Evolutionary conservation across 306 rosid species (phyloP), one percentile per base, ranked within the genome.

Genomic region (Echinosophora koreensis): DNA sequence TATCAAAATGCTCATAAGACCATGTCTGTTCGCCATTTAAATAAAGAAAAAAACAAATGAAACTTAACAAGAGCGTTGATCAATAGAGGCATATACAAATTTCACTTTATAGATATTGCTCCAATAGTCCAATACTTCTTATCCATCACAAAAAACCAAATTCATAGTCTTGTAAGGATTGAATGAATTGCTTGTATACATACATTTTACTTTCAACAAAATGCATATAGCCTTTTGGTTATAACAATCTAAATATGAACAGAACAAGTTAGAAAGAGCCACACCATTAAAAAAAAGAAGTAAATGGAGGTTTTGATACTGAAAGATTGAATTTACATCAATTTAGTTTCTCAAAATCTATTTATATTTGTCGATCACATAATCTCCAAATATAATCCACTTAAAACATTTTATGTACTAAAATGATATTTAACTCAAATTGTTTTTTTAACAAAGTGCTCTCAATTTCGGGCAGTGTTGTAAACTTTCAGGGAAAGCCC

Each of bases 1-100:
- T 65, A 68, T 89, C 90, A 86, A 89, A 82, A 78, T 89, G 92
- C 71, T 89, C 92, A 68, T 84, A 86, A 52, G 78, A 82, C 92
- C 92, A 89, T 77, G 83, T 77, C 92, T 89, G 83, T 74, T 66
- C 18, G n/a, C 67, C 60, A 77, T 60, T 3, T 12, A 4, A 49
- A 22, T 22, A 1, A 44, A 39, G n/a, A 50, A 75, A 16, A 66
- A 15, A n/a, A 5, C n/a, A 39, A 18, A 42, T n/a, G 16, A 41
- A 72, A 77, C 54, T 66, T 32, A 44, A 18, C 56, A 41, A 78
- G n/a, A 73, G 39, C 30, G 35, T n/a, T 35, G 12, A 76, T 32
- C 56, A 59, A 76, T 76, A 76, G 3, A 56, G 50, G 66, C 68
- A 76, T 51, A 11, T 7, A 65, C 46, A 56, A 37, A 52, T 14